These are phyloP conservation scores for Cladophialophora carrionii DNA, from an alignment of 2,329 filamentous ascomycete genomes.

Conservation along the genomic window DNA sequence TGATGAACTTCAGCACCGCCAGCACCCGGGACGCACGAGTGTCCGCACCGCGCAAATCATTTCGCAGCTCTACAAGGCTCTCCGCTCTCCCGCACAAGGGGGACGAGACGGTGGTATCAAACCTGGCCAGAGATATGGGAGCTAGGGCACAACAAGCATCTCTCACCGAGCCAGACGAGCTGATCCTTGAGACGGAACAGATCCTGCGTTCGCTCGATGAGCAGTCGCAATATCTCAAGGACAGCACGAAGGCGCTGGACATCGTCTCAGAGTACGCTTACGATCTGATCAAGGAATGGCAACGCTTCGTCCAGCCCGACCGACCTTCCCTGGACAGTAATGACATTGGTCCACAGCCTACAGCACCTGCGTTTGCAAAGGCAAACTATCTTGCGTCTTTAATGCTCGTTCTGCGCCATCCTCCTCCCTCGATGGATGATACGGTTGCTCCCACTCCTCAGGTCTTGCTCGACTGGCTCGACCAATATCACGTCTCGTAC, in stretches of 20 bases:
- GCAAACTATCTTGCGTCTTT: constrained; percentile 78
- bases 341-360: constrained; percentile 67
- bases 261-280: constrained; percentile 27
- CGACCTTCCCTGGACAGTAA: constrained; percentile 47
- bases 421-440: constrained; percentile 48
- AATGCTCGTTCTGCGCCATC: constrained; percentile 77
- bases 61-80: constrained; percentile 27
- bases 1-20: constrained; percentile 47
- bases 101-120: constrained; percentile 66
- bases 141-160: constrained; percentile 59
- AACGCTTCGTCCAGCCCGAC: constrained; percentile 44
- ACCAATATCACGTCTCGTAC: constrained; percentile 73
- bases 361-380: constrained; percentile 69
- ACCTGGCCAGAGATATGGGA: constrained; percentile 72
- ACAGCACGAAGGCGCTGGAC: constrained; percentile 40
- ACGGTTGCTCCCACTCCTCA: constrained; percentile 64
- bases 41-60: constrained; percentile 17
- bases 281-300: constrained; percentile 34
- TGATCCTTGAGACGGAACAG: constrained; percentile 76
- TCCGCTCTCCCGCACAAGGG: constrained; percentile 44
- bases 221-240: constrained; percentile 43
- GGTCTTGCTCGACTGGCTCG: constrained; percentile 81
- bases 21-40: constrained; percentile 49
- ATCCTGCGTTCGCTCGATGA: constrained; percentile 68
- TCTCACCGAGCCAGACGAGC: constrained; percentile 69